A percentile compares a stretch with the other conserved stretches of the same genome.
phyloP scores from a whole-genome alignment of 768 basidiomycete genomes.

The Coprinopsis marcescibilis region DNA sequence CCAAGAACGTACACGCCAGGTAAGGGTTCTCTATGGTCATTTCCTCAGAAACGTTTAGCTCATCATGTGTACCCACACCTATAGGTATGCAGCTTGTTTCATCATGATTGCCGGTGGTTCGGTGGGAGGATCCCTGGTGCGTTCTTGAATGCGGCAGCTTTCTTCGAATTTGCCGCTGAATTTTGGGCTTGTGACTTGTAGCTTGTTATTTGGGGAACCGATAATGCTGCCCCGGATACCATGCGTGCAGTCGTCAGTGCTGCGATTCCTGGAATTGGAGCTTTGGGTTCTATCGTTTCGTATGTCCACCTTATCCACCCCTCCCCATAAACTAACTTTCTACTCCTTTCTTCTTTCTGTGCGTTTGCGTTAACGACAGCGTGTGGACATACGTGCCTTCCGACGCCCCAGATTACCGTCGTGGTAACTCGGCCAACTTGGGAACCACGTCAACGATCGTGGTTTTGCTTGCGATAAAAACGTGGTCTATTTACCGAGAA shows the following conservation, averaged over 20 bases:
- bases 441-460: slow-evolving; percentile 30
- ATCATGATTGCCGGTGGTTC: slow-evolving; percentile 35
- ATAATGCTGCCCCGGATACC: slow-evolving; percentile 46
- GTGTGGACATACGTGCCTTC: slow-evolving; percentile 44
- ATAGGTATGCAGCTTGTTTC: slow-evolving; percentile 40
- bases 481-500: slow-evolving; percentile 34
- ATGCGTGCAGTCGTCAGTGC: slow-evolving; percentile 41
- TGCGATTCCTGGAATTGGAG: slow-evolving; percentile 39
- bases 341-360: neutral
- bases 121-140: slow-evolving; percentile 31
- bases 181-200: too few relatives aligned
- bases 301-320: slow-evolving; percentile 17
- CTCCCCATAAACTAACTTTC: neutral
- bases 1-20: slow-evolving; percentile 36
- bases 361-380: slow-evolving; percentile 17
- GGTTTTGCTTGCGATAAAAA: slow-evolving; percentile 18
- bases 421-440: slow-evolving; percentile 42
- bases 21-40: neutral
- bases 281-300: slow-evolving; percentile 44
- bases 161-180: neutral
- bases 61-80: too few relatives aligned
- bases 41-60: neutral
- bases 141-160: neutral
- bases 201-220: slow-evolving; percentile 41
- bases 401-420: slow-evolving; percentile 41